Base-by-base conservation (phyloP, 1,284 basidiomycete genomes). In the Psilocybe mexicana region DNA sequence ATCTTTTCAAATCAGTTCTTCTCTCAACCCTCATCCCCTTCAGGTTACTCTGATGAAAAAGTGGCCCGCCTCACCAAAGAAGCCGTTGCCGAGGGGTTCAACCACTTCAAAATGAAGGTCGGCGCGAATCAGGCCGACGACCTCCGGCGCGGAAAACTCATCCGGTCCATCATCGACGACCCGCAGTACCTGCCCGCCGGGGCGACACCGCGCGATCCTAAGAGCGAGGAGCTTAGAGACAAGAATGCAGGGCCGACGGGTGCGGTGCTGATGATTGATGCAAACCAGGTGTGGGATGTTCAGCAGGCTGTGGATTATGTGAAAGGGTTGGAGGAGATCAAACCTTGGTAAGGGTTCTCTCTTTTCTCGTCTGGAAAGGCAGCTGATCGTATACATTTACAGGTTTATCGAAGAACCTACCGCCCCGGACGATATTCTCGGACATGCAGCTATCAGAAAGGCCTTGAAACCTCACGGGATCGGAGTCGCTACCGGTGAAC, bases 81-180 rank as follows among this genome's bases (percentile, higher is more conserved):
- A 70, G 92, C 94, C 30, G 81, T 98, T 54, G 75, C 81, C 26
- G 86, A 85, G 52, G 95, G 95, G 30, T 96, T 96, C 84, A 94
- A 93, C 77, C 93, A 95, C 76, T 96, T 96, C 83, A 96, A 96
- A 79, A 94, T 96, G 88, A 98, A 98, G 79, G 94, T 98, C 61
- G 96, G 96, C 55, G 88, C 90, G 38, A 82, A 92, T 73, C 79
- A 84, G 54, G 84, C 85, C 42, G 88, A 90, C 69, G 96, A 98
- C 75, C 78, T 96, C 52, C 88, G 93, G 52, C 86, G 96, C 61
- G 93, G 93, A 43, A 84, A 83, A 65, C 82, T 97, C 66, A 95
- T 98, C 67, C 87, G 96, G 58, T 91, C 88, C 52, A 93, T 98
- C 74, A 96, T 98, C 71, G 96, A 98, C 71, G 87, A 96, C 77